These are phyloP conservation scores for Leucosporidium yakuticum DNA, from an alignment of 768 basidiomycete species.

Conservation along the genomic window DNA sequence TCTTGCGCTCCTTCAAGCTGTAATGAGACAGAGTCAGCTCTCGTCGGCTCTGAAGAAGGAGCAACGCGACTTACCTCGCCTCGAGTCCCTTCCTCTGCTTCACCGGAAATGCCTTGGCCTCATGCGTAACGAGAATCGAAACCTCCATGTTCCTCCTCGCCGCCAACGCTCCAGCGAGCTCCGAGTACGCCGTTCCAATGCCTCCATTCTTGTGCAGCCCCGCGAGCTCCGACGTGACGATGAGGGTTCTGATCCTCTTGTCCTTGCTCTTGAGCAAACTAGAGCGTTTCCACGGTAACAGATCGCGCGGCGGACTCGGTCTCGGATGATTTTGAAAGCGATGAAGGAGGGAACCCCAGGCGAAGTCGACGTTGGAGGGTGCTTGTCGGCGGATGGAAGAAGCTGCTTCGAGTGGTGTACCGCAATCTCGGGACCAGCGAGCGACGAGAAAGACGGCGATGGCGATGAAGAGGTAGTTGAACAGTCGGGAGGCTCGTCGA, in stretches of 20 bases:
- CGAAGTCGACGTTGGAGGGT: constrained; percentile 13
- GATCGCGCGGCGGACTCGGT: background rate
- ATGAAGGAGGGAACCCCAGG: constrained; percentile 31
- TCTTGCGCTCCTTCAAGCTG: too few relatives aligned
- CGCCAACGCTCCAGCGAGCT: constrained; percentile 24
- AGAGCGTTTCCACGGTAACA: too few relatives aligned
- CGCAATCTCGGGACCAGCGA: constrained; percentile 14
- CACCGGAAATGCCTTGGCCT: constrained; percentile 17
- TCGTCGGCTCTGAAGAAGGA: too few relatives aligned
- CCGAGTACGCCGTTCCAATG: constrained; percentile 30
- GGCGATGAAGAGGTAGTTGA: constrained; percentile 16
- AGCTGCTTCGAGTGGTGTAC: background rate
- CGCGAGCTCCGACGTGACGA: constrained; percentile 32
- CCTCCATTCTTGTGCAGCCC: constrained; percentile 34
- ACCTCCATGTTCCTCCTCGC: constrained; percentile 8
- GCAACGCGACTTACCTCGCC: too few relatives aligned
- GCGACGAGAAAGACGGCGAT: constrained; percentile 3
- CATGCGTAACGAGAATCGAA: constrained; percentile 30
- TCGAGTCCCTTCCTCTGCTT: too few relatives aligned
- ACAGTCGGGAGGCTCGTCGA: background rate
- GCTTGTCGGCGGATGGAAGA: background rate
- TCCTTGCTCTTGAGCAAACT: too few relatives aligned
- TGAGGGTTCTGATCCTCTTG: constrained; percentile 7
- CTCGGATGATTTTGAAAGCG: constrained; percentile 34
- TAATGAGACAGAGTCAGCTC: too few relatives aligned